phyloP scores from a whole-genome alignment of 306 rosid species.

The Oemleria cerasiformis region DNA sequence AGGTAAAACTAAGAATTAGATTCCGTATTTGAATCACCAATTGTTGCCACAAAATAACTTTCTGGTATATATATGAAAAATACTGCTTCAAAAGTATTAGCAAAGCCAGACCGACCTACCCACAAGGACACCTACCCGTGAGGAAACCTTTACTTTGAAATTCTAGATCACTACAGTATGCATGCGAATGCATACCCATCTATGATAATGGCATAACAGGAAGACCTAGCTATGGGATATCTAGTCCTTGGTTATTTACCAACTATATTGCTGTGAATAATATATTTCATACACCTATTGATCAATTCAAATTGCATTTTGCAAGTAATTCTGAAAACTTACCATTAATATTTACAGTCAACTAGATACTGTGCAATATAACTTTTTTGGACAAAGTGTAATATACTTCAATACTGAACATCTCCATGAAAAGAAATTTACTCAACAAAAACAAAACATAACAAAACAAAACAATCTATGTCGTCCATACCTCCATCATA shows the following conservation, averaged over 20 bases:
- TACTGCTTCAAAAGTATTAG: background rate
- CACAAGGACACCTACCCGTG: background rate
- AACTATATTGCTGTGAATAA: background rate
- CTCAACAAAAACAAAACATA: background rate
- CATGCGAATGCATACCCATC: background rate
- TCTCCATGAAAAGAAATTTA: too few species aligned
- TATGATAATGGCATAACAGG: background rate
- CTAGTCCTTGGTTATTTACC: background rate
- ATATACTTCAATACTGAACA: too few species aligned
- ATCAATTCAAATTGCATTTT: background rate
- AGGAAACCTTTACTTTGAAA: background rate
- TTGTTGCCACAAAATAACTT: background rate
- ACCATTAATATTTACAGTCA: background rate
- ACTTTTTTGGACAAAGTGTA: too few species aligned
- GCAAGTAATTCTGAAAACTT: background rate
- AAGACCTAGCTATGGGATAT: background rate
- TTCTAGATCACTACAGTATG: background rate
- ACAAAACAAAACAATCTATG: background rate
- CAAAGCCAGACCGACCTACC: background rate
- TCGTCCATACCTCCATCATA: constrained; percentile 88
- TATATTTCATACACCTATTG: background rate
- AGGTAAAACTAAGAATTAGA: constrained; percentile 11
- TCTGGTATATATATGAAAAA: background rate
- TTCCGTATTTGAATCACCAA: background rate
- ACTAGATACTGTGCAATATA: background rate